These are phyloP conservation scores for Ceratocystis papillata DNA, from an alignment of 2,329 filamentous ascomycete genomes.

Conservation along the genomic window DNA sequence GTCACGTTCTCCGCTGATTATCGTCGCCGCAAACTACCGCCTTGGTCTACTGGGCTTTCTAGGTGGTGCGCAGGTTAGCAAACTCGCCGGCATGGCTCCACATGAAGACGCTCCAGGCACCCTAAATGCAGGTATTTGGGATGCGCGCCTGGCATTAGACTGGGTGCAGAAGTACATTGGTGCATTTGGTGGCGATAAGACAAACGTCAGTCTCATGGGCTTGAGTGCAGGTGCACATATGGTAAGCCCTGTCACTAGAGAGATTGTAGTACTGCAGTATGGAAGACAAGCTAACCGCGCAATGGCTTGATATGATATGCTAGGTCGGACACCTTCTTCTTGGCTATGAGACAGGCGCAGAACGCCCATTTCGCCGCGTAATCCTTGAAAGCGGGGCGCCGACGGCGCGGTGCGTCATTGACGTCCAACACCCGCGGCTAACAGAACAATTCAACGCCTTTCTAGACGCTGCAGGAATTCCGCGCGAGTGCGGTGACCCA, in stretches of 20 bases:
- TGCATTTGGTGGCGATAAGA: conserved; percentile 49
- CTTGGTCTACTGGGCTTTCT: conserved; percentile 61
- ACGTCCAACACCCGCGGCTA: conserved; percentile 46
- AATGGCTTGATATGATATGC: neutral
- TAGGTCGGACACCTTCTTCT: conserved; percentile 60
- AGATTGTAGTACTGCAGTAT: neutral
- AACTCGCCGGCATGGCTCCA: conserved; percentile 36
- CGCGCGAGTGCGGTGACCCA: conserved; percentile 26
- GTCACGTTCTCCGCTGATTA: conserved; percentile 43
- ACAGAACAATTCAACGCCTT: conserved; percentile 47
- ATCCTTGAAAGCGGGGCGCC: conserved; percentile 49
- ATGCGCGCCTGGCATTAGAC: conserved; percentile 47
- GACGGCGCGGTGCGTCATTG: conserved; percentile 44
- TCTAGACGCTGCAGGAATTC: conserved; percentile 1
- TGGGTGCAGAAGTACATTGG: conserved; percentile 53
- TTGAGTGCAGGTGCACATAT: conserved; percentile 53
- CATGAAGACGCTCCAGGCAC: conserved; percentile 32
- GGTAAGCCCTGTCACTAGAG: conserved; percentile 30
- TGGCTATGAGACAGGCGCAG: conserved; percentile 34
- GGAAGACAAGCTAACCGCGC: conserved; percentile 22
- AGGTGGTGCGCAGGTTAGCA: conserved; percentile 40
- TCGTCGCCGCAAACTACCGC: conserved; percentile 52
- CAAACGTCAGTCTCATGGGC: conserved; percentile 51
- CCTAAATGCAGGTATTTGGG: conserved; percentile 54
- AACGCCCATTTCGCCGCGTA: conserved; percentile 40